A percentile compares a stretch with the other conserved stretches of the same genome.
Conservation (phyloP, 73 alveolate species). For the Vitrella brassicaformis region DNA sequence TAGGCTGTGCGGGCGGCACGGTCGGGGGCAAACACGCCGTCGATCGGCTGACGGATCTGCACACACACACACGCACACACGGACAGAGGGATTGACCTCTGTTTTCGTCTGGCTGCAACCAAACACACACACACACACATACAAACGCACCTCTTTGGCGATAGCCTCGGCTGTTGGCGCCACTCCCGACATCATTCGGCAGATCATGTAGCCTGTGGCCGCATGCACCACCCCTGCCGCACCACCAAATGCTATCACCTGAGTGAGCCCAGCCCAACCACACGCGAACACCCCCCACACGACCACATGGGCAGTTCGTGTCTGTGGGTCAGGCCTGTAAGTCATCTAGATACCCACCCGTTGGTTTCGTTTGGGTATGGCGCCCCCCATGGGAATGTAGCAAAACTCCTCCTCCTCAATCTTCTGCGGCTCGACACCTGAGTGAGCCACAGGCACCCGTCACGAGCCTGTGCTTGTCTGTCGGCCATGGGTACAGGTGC, state of each 20-base stretch:
- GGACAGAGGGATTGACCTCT: no score
- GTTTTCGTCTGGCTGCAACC: no score
- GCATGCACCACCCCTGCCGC: slow-evolving; percentile 34
- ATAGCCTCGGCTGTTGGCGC: neutral
- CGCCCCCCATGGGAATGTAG: slow-evolving; percentile 41
- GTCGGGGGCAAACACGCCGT: neutral
- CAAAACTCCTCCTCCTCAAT: slow-evolving; percentile 13
- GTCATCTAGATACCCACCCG: neutral
- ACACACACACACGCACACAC: neutral
- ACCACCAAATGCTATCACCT: slow-evolving; percentile 21
- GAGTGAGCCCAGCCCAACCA: no score
- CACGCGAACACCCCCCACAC: no score
- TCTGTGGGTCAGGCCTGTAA: no score
- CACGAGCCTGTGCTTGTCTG: neutral
- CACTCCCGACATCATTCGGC: neutral
- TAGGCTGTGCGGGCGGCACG: neutral
- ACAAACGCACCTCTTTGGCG: neutral
- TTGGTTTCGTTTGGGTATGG: slow-evolving; percentile 7
- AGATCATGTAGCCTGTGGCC: slow-evolving; percentile 12
- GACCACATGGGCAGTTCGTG: no score
- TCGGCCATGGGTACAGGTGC: neutral
- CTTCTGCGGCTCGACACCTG: no score
- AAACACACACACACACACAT: neutral
- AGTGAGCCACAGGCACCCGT: no score
- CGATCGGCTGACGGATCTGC: neutral